A percentile compares a stretch with the other conserved stretches of the same genome.
phyloP scores from a whole-genome alignment of 306 rosid genomes.

The Medicago ruthenica region DNA sequence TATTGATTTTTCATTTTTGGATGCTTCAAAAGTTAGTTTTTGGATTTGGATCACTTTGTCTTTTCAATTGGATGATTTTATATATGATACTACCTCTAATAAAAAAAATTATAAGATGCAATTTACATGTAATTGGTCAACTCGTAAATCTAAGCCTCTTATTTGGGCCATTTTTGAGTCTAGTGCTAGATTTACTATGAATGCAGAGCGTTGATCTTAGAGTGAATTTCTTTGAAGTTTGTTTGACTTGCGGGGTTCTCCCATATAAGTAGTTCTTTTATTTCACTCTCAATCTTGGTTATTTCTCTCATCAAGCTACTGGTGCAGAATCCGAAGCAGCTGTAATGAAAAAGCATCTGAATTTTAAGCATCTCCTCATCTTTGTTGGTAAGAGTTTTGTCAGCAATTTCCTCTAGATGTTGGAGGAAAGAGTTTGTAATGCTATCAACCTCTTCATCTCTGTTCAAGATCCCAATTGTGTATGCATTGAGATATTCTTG shows the following conservation, averaged over 20 bases:
- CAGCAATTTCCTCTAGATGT: conserved; percentile 54
- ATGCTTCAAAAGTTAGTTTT: not conserved
- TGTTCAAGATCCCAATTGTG: conserved; percentile 37
- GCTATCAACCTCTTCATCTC: conserved; percentile 49
- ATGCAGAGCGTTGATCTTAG: conserved; percentile 37
- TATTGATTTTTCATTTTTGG: conserved; percentile 32
- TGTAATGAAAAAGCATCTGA: conserved; percentile 59
- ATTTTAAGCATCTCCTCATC: conserved; percentile 55
- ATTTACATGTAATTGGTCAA: conserved; percentile 17
- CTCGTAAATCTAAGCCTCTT: conserved; percentile 11
- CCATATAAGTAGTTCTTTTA: conserved; percentile 62
- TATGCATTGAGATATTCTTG: conserved; percentile 49
- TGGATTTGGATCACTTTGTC: conserved; percentile 16
- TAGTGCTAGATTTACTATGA: conserved; percentile 28
- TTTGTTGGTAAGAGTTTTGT: conserved; percentile 40
- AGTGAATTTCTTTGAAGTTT: conserved; percentile 46
- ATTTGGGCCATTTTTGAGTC: not conserved
- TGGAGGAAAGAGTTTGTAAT: conserved; percentile 57
- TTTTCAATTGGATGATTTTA: conserved; percentile 5
- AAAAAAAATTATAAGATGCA: not conserved
- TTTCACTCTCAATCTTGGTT: conserved; percentile 56
- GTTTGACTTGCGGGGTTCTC: conserved; percentile 60
- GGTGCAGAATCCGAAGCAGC: conserved; percentile 72
- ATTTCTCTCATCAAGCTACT: conserved; percentile 61
- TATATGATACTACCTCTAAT: not conserved